These are phyloP conservation scores for Acorus calamus DNA, from an alignment of 106 monocot genomes.

Conservation along the genomic window DNA sequence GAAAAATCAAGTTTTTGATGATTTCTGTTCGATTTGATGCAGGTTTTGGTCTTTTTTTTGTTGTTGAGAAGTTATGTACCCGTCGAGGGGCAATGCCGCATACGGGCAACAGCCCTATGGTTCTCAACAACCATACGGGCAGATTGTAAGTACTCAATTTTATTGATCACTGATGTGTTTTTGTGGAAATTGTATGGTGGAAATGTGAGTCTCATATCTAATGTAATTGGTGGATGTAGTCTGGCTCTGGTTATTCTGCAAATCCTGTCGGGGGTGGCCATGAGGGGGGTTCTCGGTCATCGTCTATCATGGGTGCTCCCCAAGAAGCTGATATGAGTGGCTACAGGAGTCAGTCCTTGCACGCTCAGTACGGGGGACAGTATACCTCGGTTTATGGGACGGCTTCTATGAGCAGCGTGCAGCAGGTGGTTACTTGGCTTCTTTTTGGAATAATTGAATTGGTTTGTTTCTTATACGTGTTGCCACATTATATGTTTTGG, in stretches of 20 bases:
- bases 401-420: constrained; percentile 29
- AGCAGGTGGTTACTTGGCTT: constrained; percentile 29
- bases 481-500: background rate
- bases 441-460: background rate
- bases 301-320: constrained; percentile 22
- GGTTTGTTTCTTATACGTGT: background rate
- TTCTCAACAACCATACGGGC: constrained; percentile 58
- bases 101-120: constrained; percentile 67
- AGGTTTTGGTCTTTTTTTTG: background rate
- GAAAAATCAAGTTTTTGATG: no score
- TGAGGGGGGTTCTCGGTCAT: constrained; percentile 26
- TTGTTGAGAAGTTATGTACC: constrained; percentile 43
- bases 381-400: constrained; percentile 83
- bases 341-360: constrained; percentile 42
- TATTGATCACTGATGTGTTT: background rate
- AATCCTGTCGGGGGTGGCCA: constrained; percentile 13
- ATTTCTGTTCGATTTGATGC: background rate
- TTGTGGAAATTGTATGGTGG: background rate
- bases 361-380: constrained; percentile 62
- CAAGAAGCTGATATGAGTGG: constrained; percentile 44
- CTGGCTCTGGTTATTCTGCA: constrained; percentile 25
- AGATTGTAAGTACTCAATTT: constrained; percentile 36
- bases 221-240: constrained; percentile 9
- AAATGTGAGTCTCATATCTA: background rate
- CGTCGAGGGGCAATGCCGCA: constrained; percentile 52